phyloP scores from a whole-genome alignment of 257 asterid species.

The Solanum virginianum region DNA sequence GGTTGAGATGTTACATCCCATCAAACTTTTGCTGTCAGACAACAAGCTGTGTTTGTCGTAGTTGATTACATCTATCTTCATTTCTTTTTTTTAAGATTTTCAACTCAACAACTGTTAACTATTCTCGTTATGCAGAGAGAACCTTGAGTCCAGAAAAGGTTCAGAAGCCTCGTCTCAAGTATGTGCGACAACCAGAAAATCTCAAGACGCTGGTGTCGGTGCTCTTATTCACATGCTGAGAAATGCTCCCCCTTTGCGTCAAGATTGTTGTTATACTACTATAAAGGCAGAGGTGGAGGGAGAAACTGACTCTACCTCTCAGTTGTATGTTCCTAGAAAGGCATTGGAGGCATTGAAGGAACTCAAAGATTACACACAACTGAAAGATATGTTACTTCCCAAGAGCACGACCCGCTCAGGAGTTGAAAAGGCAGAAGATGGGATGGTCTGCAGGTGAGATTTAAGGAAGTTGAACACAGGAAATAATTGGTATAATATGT shows the following conservation, averaged over 20 bases:
- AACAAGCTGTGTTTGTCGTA: neutral
- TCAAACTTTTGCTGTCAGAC: neutral
- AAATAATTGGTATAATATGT: neutral
- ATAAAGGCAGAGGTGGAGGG: slow-evolving; percentile 24
- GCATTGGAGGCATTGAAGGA: slow-evolving; percentile 86
- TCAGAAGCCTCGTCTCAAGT: slow-evolving; percentile 45
- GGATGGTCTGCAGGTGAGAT: neutral
- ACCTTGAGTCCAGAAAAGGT: slow-evolving; percentile 25
- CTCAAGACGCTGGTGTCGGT: slow-evolving; percentile 84
- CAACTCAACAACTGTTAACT: neutral
- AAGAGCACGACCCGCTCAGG: slow-evolving; percentile 34
- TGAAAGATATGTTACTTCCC: slow-evolving; percentile 65
- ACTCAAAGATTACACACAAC: slow-evolving; percentile 51
- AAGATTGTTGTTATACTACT: slow-evolving; percentile 39
- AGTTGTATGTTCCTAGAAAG: slow-evolving; percentile 47
- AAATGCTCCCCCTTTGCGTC: slow-evolving; percentile 76
- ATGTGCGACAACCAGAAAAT: slow-evolving; percentile 35
- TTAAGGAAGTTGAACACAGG: neutral
- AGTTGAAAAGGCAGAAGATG: neutral
- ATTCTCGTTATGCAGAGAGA: slow-evolving; percentile 26
- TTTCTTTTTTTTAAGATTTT: neutral
- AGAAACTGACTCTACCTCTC: slow-evolving; percentile 40
- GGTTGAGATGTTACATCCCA: neutral
- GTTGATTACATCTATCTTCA: neutral
- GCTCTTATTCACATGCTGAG: slow-evolving; percentile 81